Evolutionary conservation across 352 stramenopile species (phyloP).

Genomic region (Thraustochytrium striatum): DNA sequence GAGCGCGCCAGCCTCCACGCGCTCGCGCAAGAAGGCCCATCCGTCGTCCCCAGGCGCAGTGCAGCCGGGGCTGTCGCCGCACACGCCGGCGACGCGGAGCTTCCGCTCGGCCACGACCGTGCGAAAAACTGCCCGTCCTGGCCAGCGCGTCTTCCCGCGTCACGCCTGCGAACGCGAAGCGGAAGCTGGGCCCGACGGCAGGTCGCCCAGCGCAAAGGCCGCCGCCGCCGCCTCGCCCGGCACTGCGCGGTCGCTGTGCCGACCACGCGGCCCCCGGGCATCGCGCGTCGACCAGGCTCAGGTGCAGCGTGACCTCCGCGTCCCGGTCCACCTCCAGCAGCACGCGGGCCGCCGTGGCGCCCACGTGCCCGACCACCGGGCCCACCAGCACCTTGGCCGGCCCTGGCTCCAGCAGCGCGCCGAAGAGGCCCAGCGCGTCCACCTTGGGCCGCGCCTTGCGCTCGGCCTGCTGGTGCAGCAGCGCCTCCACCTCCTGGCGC

Average conservation of each 20-base stretch:
- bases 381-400: slow-evolving; percentile 1
- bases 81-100: neutral
- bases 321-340: slow-evolving; percentile 11
- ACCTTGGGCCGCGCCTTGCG: neutral
- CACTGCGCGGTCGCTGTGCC: neutral
- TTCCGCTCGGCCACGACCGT: neutral
- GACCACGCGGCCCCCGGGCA: neutral
- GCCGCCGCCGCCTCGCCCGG: neutral
- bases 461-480: neutral
- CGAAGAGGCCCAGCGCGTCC: neutral
- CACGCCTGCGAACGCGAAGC: neutral
- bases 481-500: slow-evolving; percentile 3
- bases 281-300: neutral
- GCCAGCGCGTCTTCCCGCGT: neutral
- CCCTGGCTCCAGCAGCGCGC: neutral
- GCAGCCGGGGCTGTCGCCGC: neutral
- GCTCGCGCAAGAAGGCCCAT: neutral
- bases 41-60: neutral
- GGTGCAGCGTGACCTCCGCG: neutral
- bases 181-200: neutral
- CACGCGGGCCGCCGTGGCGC: neutral
- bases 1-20: neutral
- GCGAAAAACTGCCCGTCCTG: neutral
- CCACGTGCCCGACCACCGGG: neutral
- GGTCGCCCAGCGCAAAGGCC: neutral